Evolutionary conservation across 768 basidiomycete genomes (phyloP), one percentile per base, ranked within the genome.

Genomic region (Paxillus ammoniavirescens): DNA sequence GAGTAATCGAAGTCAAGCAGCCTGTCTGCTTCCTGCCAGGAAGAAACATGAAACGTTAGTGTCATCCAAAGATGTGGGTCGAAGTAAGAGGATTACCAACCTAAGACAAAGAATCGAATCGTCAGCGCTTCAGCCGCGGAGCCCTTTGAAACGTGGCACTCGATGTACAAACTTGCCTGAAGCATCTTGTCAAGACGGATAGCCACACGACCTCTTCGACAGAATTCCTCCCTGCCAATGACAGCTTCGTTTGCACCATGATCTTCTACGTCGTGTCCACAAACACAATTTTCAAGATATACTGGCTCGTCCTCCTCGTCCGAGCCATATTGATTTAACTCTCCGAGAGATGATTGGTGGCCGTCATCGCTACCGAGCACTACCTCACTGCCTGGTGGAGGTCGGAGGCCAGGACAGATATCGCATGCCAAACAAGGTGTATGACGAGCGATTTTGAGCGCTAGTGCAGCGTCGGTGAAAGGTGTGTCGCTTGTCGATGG

Each of bases 371-470:
- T 76, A 62, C 84, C 85, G 17, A 81, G 75, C n/a, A 82, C 75
- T 53, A 92, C 76, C 28, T 82, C 75, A 23, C 83, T 72, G 52
- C 75, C 76, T 13, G 73, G 70, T 28, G 83, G 78, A 28, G 93
- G 92, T 49, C 77, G 83, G 23, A 95, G 77, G 17, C 88, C 86
- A n/a, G 67, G 50, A 64, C 93, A 95, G n/a, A 75, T 64, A 13
- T 71, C 65, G 62, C 93, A 96, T 38, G 67, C 63, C 2, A 80
- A 71, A 65, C 93, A 96, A 0, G 78, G 74, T 4, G 88, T 82
- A 71, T 93, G 92, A 14, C 93, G 82, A 5, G 93, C 89, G 52
- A 93, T 87, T 74, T 92, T 94, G 59, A 91, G 77, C 13, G 83
- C 72, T 2, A 84, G 68, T 9, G 80, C 77, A 35, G 75, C 67